Percentiles rank a stretch among this genome's conserved stretches.
Conservation (phyloP, 345 rosid species). For the Firmiana major region DNA sequence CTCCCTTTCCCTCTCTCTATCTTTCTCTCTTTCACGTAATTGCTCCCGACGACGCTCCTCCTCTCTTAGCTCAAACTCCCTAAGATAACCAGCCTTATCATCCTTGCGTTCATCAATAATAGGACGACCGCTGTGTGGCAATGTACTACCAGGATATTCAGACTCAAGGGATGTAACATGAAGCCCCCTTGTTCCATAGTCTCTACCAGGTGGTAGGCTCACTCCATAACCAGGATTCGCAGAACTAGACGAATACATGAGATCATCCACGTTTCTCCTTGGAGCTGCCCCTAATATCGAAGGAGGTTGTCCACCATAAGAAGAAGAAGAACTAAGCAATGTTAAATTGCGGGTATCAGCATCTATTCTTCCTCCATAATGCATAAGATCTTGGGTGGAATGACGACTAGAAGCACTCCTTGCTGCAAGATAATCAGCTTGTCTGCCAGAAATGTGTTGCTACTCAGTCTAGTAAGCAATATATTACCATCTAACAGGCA, state of each 20-base stretch:
- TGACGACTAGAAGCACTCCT: conserved; percentile 73
- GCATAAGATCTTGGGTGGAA: conserved; percentile 60
- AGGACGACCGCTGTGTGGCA: conserved; percentile 48
- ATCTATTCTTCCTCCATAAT: conserved; percentile 79
- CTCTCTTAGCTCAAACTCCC: conserved; percentile 89
- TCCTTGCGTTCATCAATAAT: conserved; percentile 77
- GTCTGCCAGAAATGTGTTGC: conserved; percentile 94
- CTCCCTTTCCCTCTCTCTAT: conserved; percentile 52
- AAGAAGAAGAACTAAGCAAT: conserved; percentile 58
- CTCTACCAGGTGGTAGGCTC: conserved; percentile 98
- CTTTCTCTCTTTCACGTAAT: conserved; percentile 81
- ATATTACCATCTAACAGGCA: conserved; percentile 33
- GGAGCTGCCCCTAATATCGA: conserved; percentile 94
- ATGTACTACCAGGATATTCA: conserved; percentile 54
- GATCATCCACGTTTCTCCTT: conserved; percentile 74
- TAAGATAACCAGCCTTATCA: conserved; percentile 89
- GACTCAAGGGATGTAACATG: conserved; percentile 61
- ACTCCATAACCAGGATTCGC: conserved; percentile 99
- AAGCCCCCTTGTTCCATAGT: conserved; percentile 82
- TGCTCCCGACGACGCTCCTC: conserved; percentile 85
- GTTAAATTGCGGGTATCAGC: conserved; percentile 66
- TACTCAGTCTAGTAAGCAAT: conserved; percentile 58
- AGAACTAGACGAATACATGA: conserved; percentile 56
- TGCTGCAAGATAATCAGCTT: conserved; percentile 81
- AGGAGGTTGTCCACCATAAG: conserved; percentile 63